Evolutionary conservation across 192 early-diverging fungal species (phyloP), one percentile per base, ranked within the genome.

Genomic region (Rhizoclosmatium globosum): DNA sequence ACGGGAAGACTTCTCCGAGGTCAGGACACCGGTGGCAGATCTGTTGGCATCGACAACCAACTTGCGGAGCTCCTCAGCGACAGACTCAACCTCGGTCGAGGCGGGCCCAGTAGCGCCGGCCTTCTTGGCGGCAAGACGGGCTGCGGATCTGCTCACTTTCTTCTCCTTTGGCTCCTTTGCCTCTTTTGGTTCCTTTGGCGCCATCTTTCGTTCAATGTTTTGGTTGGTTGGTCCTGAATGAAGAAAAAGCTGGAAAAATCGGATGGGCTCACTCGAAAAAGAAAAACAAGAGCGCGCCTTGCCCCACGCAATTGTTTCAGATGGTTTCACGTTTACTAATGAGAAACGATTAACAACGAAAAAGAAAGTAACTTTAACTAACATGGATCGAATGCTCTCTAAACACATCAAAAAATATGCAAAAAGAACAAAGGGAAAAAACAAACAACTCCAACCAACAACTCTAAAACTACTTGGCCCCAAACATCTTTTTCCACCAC

Each of bases 1-100:
- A 71, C 96, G 88, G n/a, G 95, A 95, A 79, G 91, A 89, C 79
- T 90, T 91, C 80, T 96, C 92, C 4, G 96, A 96, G 4, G 95
- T 93, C 47, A 97, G 88, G 11, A 98, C 96, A 82, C 98, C 98
- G 68, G 95, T 93, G 3, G 93, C 90, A 47, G 93, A 94, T 77
- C 97, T 91, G 87, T 96, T 95, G 43, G 85, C 86, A 41, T 93
- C 89, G 45, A 96, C 82, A 80, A 88, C 74, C 15, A 86, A 58
- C 70, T 84, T 84, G 1, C 57, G 47, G 38, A 81, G 66, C 68
- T 64, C 81, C 41, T 81, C 81, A 38, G 83, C 77, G 19, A 79
- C 74, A 50, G 71, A 57, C 45, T 84, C 81, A 59, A 74, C 64
- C 6, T 6, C 71, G 1, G 74, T 74, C 19, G 68, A 53, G 23